These are phyloP conservation scores for Pyrenophora tritici-repentis DNA, from an alignment of 2,329 filamentous ascomycete genomes.

Conservation along the genomic window DNA sequence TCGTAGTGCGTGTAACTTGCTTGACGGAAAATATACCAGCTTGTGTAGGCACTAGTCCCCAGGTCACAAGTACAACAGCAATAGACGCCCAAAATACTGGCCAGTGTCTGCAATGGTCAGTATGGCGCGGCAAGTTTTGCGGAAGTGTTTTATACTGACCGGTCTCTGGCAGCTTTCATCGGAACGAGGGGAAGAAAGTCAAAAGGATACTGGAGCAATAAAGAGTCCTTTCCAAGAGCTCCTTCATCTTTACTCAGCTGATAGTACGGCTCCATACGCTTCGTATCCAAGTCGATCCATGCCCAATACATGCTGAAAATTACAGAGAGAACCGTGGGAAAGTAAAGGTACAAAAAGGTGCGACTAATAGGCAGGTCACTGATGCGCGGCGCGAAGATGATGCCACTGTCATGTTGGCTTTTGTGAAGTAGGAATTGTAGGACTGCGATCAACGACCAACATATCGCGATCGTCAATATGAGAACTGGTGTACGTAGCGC, in stretches of 20 bases:
- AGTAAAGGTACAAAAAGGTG: constrained; percentile 54
- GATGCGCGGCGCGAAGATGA: constrained; percentile 47
- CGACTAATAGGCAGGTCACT: constrained; percentile 49
- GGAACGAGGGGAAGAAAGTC: constrained; percentile 52
- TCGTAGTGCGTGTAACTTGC: constrained; percentile 22
- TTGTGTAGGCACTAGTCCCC: constrained; percentile 61
- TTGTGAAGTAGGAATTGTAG: constrained; percentile 52
- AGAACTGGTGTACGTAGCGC: constrained; percentile 2
- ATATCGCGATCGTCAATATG: constrained; percentile 15
- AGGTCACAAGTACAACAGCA: constrained; percentile 58
- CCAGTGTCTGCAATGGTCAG: constrained; percentile 55
- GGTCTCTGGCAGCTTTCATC: background rate
- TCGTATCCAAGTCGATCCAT: constrained; percentile 64
- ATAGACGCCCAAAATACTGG: constrained; percentile 55
- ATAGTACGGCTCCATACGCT: constrained; percentile 65
- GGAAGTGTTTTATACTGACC: no score
- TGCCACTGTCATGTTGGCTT: constrained; percentile 51
- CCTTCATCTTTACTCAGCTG: constrained; percentile 58
- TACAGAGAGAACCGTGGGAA: constrained; percentile 60
- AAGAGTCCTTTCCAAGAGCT: constrained; percentile 51
- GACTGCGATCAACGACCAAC: constrained; percentile 45
- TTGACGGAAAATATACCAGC: constrained; percentile 57
- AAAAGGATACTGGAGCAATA: constrained; percentile 62
- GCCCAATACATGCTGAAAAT: constrained; percentile 62
- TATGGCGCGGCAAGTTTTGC: no score